These are phyloP conservation scores for Candida schatavii DNA, from an alignment of 805 yeast genomes.

Conservation along the genomic window DNA sequence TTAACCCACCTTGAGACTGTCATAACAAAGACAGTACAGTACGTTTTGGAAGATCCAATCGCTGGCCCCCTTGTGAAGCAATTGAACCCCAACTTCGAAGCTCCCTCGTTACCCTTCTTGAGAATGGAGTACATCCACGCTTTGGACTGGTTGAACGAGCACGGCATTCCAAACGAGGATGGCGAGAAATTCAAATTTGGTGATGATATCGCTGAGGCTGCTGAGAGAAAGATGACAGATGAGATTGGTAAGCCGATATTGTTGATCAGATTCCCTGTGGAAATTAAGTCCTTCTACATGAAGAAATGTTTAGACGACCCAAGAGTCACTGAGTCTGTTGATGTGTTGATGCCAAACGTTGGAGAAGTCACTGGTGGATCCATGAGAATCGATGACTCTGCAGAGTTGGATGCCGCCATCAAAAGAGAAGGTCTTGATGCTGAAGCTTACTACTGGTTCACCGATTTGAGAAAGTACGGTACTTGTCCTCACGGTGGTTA, in stretches of 20 bases:
- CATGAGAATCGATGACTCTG: conserved; percentile 85
- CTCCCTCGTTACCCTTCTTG: conserved; percentile 84
- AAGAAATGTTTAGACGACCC: conserved; percentile 84
- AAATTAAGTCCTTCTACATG: conserved; percentile 98
- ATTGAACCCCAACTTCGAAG: conserved; percentile 85
- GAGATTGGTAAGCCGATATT: conserved; percentile 89
- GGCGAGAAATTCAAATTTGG: conserved; percentile 93
- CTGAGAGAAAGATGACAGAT: conserved; percentile 98
- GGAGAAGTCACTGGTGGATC: conserved; percentile 99
- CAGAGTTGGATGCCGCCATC: conserved; percentile 86
- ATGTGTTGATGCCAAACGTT: conserved; percentile 97
- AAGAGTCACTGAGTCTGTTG: conserved; percentile 96
- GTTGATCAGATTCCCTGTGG: conserved; percentile 92
- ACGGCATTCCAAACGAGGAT: conserved; percentile 91
- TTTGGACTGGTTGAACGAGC: conserved; percentile 93
- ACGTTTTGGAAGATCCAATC: conserved; percentile 83
- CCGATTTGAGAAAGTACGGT: conserved; percentile 94
- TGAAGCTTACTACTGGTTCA: conserved; percentile 90
- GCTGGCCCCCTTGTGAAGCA: conserved; percentile 88
- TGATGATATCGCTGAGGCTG: conserved; percentile 99
- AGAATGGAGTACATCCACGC: conserved; percentile 92
- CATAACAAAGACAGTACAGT: conserved; percentile 64
- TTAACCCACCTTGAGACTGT: conserved; percentile 81
- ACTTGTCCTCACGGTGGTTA: conserved; percentile 99
- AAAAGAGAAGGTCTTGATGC: conserved; percentile 87